Base-by-base conservation (phyloP, 2,329 filamentous ascomycete genomes). In the Uncinocarpus reesii region DNA sequence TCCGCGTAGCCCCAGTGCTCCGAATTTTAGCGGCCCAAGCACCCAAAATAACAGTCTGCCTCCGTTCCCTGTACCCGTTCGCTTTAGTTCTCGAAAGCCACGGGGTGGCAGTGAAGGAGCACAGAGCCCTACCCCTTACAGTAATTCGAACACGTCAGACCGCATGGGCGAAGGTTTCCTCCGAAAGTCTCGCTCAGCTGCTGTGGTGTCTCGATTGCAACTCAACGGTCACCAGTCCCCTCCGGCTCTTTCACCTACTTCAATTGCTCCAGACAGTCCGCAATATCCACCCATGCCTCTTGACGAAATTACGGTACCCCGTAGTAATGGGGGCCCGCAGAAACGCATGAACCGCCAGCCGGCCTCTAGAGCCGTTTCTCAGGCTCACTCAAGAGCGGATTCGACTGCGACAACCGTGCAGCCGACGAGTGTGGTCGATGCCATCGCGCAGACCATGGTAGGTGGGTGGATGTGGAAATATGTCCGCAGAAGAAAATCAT, bases 391-490 rank as follows among this genome's bases (percentile, higher is more conserved):
- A 29, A 61, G 66, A 41, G 56, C 64, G 7, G 73, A 73, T 34
- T 82, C 77, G 3, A 71, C 75, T 47, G 74, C 71, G 35, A 80
- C 75, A 56, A 70, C 73, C 8, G 75, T 78, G 24, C 82, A 87
- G 56, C 78, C 82, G 36, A 83, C 83, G 0, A 84, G 81, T 37
- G 86, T 96, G 11, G 90, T 98, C 4, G 92, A 96, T 68, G 88
- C 92, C 2, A 96, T 98, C 65, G 89, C 92, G 1, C 89, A 94
- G 62, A 93, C 90, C 0, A 98, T 98, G 92, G 87, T 98, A 24
- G 92, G 92, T 31, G 92, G 96, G 52, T 70, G 65, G 68, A 71
- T 69, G 69, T 70, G 63, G 62, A 73, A 73, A 54, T 73, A 73
- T 52, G 66, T 73, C 23, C 62, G 62, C 49, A 63, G 63, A 52